Conservation (phyloP, 768 basidiomycete genomes). For the Collybiopsis luxurians region DNA sequence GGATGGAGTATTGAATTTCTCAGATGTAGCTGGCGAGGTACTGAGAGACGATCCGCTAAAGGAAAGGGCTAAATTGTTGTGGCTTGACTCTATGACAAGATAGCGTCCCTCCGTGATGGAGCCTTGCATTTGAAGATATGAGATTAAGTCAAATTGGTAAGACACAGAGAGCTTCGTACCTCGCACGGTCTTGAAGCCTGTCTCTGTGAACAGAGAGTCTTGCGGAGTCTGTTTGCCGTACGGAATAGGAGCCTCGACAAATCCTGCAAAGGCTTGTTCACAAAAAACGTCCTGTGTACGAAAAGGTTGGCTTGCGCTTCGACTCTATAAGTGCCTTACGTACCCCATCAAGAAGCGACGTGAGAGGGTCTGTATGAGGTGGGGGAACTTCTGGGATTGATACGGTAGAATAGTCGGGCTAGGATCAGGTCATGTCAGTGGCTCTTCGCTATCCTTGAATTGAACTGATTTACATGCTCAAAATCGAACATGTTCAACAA, state of each 20-base stretch:
- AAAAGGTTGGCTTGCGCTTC: no score
- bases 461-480: neutral
- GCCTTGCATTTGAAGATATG: neutral
- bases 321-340: neutral
- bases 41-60: neutral
- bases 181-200: slow-evolving; percentile 1
- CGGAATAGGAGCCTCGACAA: neutral
- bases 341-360: neutral
- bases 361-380: neutral
- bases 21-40: neutral
- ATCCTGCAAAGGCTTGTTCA: neutral
- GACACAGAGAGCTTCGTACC: neutral
- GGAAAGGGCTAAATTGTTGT: neutral
- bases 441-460: neutral
- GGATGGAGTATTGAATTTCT: neutral
- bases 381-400: neutral
- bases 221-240: neutral
- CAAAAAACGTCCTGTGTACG: neutral
- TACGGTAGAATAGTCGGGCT: neutral
- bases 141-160: neutral
- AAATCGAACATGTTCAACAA: neutral
- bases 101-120: slow-evolving; percentile 1
- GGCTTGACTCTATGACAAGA: neutral
- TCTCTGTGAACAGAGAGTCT: neutral
- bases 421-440: neutral